phyloP scores from a whole-genome alignment of 2,329 filamentous ascomycete species.

The Aspergillus tanneri region DNA sequence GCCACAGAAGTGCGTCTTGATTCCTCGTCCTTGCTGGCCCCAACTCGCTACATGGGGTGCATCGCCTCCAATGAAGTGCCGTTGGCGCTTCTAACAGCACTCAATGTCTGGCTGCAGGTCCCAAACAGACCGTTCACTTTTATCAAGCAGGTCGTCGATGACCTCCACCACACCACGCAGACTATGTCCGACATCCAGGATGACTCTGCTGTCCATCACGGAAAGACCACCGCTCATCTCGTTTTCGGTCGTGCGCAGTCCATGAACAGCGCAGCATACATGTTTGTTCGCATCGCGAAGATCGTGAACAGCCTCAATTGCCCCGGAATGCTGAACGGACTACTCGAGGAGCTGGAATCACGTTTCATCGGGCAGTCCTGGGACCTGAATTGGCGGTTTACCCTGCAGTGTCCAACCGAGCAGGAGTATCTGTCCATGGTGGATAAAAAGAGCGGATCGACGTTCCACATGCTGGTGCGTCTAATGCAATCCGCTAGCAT shows the following conservation, averaged over 20 bases:
- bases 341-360: slow-evolving; percentile 22
- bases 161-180: slow-evolving; percentile 32
- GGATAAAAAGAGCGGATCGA: slow-evolving; percentile 25
- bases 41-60: slow-evolving; percentile 25
- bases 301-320: slow-evolving; percentile 18
- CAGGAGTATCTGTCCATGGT: slow-evolving; percentile 28
- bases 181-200: slow-evolving; percentile 45
- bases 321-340: slow-evolving; percentile 19
- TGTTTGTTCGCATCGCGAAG: slow-evolving; percentile 26
- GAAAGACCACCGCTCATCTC: slow-evolving; percentile 36
- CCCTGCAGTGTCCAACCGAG: slow-evolving; percentile 21
- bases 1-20: slow-evolving; percentile 4
- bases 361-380: slow-evolving; percentile 21
- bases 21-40: slow-evolving; percentile 13
- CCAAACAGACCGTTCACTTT: slow-evolving; percentile 14
- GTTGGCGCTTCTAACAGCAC: slow-evolving; percentile 21
- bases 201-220: slow-evolving; percentile 33
- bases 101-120: slow-evolving; percentile 34
- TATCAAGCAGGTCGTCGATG: slow-evolving; percentile 27
- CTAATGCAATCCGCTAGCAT: slow-evolving; percentile 19
- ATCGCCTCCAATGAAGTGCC: slow-evolving; percentile 30
- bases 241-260: slow-evolving; percentile 40
- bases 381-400: slow-evolving; percentile 22
- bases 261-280: slow-evolving; percentile 39
- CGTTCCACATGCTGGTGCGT: slow-evolving; percentile 22